Evolutionary conservation across 371 early-diverging fungal species (phyloP).

Genomic region (Umbelopsis sp.): DNA sequence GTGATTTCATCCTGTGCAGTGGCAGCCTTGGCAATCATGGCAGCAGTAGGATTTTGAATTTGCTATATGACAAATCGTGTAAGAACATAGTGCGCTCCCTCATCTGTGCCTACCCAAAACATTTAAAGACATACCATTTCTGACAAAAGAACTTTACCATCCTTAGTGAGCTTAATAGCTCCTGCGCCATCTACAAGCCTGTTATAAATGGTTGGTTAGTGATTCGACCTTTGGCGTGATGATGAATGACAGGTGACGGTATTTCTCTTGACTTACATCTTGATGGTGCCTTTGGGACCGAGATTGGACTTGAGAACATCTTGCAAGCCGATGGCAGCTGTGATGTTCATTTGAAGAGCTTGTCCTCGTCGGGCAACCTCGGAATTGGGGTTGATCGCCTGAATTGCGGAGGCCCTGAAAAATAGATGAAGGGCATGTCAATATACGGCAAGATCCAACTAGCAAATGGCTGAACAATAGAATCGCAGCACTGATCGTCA

Average conservation of each 20-base stretch:
- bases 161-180: slow-evolving; percentile 95
- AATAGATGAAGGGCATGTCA: slow-evolving; percentile 21
- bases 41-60: slow-evolving; percentile 99
- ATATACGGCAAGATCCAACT: background rate
- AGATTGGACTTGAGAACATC: slow-evolving; percentile 96
- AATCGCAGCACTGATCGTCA: background rate
- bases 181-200: slow-evolving; percentile 98
- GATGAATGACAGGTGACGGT: background rate
- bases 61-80: slow-evolving; percentile 64
- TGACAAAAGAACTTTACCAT: slow-evolving; percentile 94
- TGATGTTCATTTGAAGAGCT: slow-evolving; percentile 97
- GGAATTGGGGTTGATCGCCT: slow-evolving; percentile 96
- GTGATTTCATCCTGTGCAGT: slow-evolving; percentile 98
- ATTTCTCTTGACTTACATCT: slow-evolving; percentile 72
- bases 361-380: slow-evolving; percentile 99
- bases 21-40: slow-evolving; percentile 99
- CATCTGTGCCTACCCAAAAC: background rate
- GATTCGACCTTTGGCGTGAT: background rate
- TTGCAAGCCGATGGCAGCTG: slow-evolving; percentile 95
- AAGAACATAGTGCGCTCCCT: background rate
- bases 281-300: slow-evolving; percentile 99
- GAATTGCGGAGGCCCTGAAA: slow-evolving; percentile 64
- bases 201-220: slow-evolving; percentile 29
- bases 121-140: slow-evolving; percentile 84
- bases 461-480: background rate